Conservation (phyloP, 1,139 yeast species). For the Magnusiomyces paraingens region DNA sequence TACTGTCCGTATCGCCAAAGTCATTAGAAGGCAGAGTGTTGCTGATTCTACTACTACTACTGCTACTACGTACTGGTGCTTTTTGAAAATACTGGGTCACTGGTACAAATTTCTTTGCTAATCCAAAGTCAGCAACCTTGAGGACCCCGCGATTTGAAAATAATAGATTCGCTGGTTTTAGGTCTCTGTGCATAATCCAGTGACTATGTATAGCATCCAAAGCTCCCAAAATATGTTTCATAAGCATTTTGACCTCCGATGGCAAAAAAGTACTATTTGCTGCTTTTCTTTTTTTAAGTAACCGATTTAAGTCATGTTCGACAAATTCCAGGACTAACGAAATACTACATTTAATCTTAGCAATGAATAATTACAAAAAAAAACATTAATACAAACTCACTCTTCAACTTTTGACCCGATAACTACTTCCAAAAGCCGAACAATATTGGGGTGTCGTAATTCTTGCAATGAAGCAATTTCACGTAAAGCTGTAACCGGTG, state of each 20-base stretch:
- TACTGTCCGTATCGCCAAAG: constrained; percentile 10
- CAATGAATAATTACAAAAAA: neutral
- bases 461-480: constrained; percentile 67
- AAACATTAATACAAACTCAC: constrained; percentile 15
- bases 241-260: constrained; percentile 30
- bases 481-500: constrained; percentile 80
- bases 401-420: constrained; percentile 29
- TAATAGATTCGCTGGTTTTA: constrained; percentile 61
- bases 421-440: constrained; percentile 65
- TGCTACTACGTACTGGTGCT: too few relatives aligned
- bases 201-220: constrained; percentile 41
- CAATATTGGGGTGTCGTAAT: constrained; percentile 54
- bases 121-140: constrained; percentile 56
- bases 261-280: constrained; percentile 23
- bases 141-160: constrained; percentile 46
- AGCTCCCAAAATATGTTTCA: constrained; percentile 29
- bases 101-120: constrained; percentile 28
- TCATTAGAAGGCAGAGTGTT: too few relatives aligned
- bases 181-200: constrained; percentile 57
- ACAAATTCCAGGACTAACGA: constrained; percentile 32
- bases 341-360: constrained; percentile 15
- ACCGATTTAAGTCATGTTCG: constrained; percentile 29
- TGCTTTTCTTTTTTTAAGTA: constrained; percentile 19
- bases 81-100: too few relatives aligned
- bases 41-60: too few relatives aligned